Conservation (phyloP, 257 asterid species). For the Gentiana macrophylla region DNA sequence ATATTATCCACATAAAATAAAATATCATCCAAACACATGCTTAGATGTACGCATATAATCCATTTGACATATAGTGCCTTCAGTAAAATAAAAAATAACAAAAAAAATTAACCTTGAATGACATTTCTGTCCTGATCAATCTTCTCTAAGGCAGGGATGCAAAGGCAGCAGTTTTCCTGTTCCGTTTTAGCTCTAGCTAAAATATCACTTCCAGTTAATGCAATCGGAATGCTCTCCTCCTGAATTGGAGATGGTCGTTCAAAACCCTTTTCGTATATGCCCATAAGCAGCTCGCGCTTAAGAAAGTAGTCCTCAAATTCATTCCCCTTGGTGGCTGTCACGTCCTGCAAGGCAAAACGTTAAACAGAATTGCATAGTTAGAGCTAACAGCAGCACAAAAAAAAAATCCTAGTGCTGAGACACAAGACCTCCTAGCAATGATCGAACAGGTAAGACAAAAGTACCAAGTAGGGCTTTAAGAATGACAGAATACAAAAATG, state of each 20-base stretch:
- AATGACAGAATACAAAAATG: too few relatives aligned
- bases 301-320: slow-evolving; percentile 86
- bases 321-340: slow-evolving; percentile 89
- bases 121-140: slow-evolving; percentile 75
- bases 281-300: slow-evolving; percentile 88
- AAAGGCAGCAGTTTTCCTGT: slow-evolving; percentile 93
- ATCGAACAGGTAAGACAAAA: too few relatives aligned
- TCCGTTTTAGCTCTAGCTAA: slow-evolving; percentile 94
- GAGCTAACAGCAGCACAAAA: too few relatives aligned
- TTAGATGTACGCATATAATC: too few relatives aligned
- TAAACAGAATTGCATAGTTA: neutral
- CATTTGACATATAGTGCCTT: too few relatives aligned
- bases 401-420: too few relatives aligned
- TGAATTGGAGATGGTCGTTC: slow-evolving; percentile 92
- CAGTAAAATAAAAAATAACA: too few relatives aligned
- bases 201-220: slow-evolving; percentile 83
- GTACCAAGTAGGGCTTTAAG: too few relatives aligned
- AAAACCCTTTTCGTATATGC: slow-evolving; percentile 92
- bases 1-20: too few relatives aligned
- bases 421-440: too few relatives aligned
- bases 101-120: slow-evolving; percentile 57
- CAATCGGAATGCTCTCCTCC: slow-evolving; percentile 95
- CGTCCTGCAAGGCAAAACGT: slow-evolving; percentile 46
- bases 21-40: too few relatives aligned
- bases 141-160: slow-evolving; percentile 83